Percentiles rank a stretch among this genome's conserved stretches.
Evolutionary conservation across 352 stramenopile genomes (phyloP).

Genomic region (Globisporangium sylvaticum): DNA sequence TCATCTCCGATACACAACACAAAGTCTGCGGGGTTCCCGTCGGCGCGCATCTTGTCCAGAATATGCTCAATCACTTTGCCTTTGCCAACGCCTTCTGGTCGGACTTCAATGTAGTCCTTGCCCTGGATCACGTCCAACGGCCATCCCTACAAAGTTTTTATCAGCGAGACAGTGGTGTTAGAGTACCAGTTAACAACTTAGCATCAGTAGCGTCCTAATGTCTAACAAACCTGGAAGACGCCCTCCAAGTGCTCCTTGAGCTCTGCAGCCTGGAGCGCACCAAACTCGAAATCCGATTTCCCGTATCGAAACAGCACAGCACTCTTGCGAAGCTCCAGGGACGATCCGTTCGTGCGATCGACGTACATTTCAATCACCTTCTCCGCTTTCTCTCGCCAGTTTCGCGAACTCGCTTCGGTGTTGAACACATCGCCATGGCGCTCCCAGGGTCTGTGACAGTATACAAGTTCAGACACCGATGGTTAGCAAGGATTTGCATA

Average conservation of each 20-base stretch:
- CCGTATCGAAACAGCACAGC: slow-evolving; percentile 98
- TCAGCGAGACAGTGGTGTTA: background rate
- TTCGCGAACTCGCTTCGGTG: slow-evolving; percentile 46
- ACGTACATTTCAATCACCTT: slow-evolving; percentile 98
- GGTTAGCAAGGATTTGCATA: too few relatives aligned
- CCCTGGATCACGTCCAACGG: slow-evolving; percentile 76
- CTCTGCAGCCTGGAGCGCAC: slow-evolving; percentile 94
- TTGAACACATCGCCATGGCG: slow-evolving; percentile 62
- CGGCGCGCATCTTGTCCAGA: slow-evolving; percentile 68
- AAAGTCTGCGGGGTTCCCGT: slow-evolving; percentile 91
- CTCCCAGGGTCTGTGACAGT: slow-evolving; percentile 44
- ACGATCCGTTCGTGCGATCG: slow-evolving; percentile 97
- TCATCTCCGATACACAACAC: slow-evolving; percentile 97
- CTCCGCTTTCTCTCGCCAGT: slow-evolving; percentile 94
- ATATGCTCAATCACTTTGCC: slow-evolving; percentile 93
- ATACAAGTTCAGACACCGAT: background rate
- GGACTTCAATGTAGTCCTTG: slow-evolving; percentile 98
- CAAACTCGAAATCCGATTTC: slow-evolving; percentile 98
- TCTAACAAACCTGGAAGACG: slow-evolving; percentile 59
- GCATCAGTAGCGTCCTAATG: background rate
- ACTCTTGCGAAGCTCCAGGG: slow-evolving; percentile 96
- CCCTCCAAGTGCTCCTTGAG: slow-evolving; percentile 96
- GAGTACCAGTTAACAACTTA: background rate
- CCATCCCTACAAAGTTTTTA: slow-evolving; percentile 31
- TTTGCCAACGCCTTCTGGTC: slow-evolving; percentile 96